phyloP scores from a whole-genome alignment of 202 grass and related monocot species.

The Schoenoplectus tabernaemontani region DNA sequence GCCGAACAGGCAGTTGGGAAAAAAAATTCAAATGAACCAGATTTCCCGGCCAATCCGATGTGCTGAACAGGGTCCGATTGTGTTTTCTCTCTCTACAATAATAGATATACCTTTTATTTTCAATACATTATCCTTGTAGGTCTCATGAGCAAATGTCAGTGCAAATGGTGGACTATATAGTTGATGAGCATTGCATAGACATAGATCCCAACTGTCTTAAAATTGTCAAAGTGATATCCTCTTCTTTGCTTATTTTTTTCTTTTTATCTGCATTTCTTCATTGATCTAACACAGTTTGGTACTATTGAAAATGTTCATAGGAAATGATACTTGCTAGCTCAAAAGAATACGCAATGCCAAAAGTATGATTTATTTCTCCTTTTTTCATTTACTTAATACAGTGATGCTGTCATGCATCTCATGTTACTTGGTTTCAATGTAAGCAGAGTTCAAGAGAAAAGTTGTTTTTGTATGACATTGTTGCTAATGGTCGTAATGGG shows the following conservation, averaged over 20 bases:
- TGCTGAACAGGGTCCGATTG: too few species aligned
- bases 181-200: constrained; percentile 81
- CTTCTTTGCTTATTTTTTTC: not conserved
- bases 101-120: not conserved
- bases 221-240: constrained; percentile 61
- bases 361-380: constrained; percentile 37
- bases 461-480: constrained; percentile 91
- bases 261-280: not conserved
- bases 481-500: constrained; percentile 93
- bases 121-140: constrained; percentile 44
- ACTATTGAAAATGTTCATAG: constrained; percentile 31
- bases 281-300: not conserved
- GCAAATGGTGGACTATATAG: constrained; percentile 64
- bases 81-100: not conserved
- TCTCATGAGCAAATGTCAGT: constrained; percentile 82
- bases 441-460: constrained; percentile 70
- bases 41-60: too few species aligned
- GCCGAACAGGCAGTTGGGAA: too few species aligned
- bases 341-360: constrained; percentile 29
- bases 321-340: constrained; percentile 91
- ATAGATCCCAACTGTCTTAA: constrained; percentile 63
- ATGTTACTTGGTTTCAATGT: constrained; percentile 24
- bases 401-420: not conserved
- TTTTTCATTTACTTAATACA: not conserved
- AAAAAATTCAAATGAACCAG: too few species aligned